Base-by-base conservation (phyloP, 768 basidiomycete species). In the Naganishia vishniacii region DNA sequence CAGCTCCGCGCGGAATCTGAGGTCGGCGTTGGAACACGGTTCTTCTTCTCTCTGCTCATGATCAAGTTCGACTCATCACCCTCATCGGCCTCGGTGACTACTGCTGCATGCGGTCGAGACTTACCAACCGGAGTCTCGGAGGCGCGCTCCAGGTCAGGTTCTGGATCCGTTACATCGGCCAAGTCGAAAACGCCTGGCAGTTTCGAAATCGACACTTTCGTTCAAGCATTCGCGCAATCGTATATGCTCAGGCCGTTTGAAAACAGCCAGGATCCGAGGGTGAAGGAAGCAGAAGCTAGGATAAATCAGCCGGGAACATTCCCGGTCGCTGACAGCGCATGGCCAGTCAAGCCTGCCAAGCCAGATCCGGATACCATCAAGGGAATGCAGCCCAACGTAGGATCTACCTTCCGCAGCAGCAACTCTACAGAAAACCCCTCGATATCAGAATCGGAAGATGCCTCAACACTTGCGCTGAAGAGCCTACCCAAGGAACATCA, bases 1-100 rank as follows among this genome's bases (percentile, higher is more conserved):
- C 88, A 88, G 73, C 81, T 91, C 1, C 83, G 86, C 6, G 88
- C 88, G 3, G 86, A 89, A 63, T 89, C 87, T 0, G 81, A 83
- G 56, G 79, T 84, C n/a, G 81, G 80, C 47, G 75, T 82, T 69
- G 89, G 88, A 9, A 86, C 86, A 34, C 80, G 81, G 4, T 89
- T 90, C 78, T 87, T 87, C 7, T 82, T 89, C 66, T 76, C 82
- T 0, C 72, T 86, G 2, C 75, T 78, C 12, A 69, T 75, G 12
- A 67, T 26, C 20, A 16, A 37, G 29, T 51, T 51, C 20, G 62
- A 63, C 20, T 15, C 44, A 0, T 28, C 61, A 18, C 31, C 58
- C 11, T 41, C 65, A 29, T 47, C 63, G 15, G 48, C 29, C 15
- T 20, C 53, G 23, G 45, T 29, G 42, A 47, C 51, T 44, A 26